Base-by-base conservation (phyloP, 331 rosid species). In the Rosa hybrid region DNA sequence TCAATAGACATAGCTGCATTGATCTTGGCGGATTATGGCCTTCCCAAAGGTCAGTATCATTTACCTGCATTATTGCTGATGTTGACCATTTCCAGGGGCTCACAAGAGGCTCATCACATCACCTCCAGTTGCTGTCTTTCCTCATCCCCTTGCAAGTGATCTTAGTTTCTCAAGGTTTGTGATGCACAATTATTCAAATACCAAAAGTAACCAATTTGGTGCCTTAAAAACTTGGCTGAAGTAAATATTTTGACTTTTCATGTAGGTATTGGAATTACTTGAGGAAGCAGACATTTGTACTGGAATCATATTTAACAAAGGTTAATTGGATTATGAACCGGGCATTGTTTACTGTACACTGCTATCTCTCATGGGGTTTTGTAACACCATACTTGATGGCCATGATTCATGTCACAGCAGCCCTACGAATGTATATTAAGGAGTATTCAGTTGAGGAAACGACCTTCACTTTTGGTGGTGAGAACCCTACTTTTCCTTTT, bases 111-210 rank as follows among this genome's bases (percentile, higher is more conserved):
- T 96, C 80, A 93, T 96, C 78, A 78, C 89, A 23, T 96, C 99
- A 82, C 99, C 98, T 80, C 95, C 99, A 9, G 94, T 93, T 71
- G 98, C 99, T 2, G 93, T 96, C 77, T 96, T 96, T 83, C 99
- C 99, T 74, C 99, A 96, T 64, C 99, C 99, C 80, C 99, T 96
- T 79, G 93, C 92, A 80, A 92, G 87, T 84, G 99, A 96, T 88
- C 97, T 96, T 49, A 96, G 86, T 87, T 93, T 96, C 77, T 88
- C 89, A 84, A 90, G 99, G 99, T 96, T 70, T 83, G 90, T 74
- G 71, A 82, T 86, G 62, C 73, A 81, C 59, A 65, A 70, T 82
- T 42, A 42, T 42, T 42, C 46, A 65, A 60, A 38, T 38, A 20
- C 12, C 46, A 57, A 86, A 57, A 34, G 12, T 65, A 34, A 70